Conservation (phyloP, 805 yeast species). For the Pichia ethanolica region DNA sequence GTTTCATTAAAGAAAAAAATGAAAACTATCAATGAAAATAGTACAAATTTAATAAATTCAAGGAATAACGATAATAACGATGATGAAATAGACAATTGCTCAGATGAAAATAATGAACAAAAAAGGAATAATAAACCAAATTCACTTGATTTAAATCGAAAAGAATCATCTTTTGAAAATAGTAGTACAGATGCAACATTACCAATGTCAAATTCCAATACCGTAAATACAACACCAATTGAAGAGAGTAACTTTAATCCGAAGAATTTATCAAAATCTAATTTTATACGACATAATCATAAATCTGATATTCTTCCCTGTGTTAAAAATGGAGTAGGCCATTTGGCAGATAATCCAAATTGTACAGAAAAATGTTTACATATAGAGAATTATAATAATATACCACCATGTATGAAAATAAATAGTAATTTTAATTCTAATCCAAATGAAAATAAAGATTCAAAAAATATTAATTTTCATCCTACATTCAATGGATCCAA, state of each 20-base stretch:
- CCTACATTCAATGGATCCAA: constrained; percentile 28
- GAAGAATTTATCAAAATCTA: too few species aligned
- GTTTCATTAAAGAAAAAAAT: constrained; percentile 25
- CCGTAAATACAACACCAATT: neutral
- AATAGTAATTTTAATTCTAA: neutral
- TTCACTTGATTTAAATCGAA: neutral
- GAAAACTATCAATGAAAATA: neutral
- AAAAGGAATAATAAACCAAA: too few species aligned
- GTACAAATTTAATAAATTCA: too few species aligned
- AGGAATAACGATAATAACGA: neutral
- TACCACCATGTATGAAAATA: constrained; percentile 25
- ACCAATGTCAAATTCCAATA: neutral
- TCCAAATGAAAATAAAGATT: constrained; percentile 6
- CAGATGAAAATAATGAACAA: neutral
- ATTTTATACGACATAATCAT: neutral
- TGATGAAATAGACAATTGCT: neutral
- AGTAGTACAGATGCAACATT: neutral
- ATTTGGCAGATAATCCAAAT: constrained; percentile 13
- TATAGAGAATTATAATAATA: constrained; percentile 19
- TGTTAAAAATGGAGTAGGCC: constrained; percentile 19
- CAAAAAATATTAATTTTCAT: constrained; percentile 18
- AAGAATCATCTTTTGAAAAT: too few species aligned
- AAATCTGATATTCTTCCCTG: constrained; percentile 22
- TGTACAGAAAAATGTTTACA: constrained; percentile 25
- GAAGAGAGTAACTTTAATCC: neutral